Evolutionary conservation across 2,329 filamentous ascomycete genomes (phyloP), one percentile per base, ranked within the genome.

Genomic region (Ophiostoma tasmaniense): DNA sequence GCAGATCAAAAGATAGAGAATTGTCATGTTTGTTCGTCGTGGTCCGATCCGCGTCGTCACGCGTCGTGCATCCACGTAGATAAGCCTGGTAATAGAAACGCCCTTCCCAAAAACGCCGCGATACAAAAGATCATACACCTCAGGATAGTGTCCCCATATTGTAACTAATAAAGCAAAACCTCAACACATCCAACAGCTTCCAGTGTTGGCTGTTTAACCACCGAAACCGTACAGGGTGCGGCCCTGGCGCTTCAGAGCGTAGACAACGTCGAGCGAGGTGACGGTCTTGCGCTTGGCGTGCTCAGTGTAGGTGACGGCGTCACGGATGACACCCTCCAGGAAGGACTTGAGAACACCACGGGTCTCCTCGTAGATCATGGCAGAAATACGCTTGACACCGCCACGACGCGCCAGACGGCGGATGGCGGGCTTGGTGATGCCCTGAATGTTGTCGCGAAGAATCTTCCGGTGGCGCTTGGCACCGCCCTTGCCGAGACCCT

Each of bases 341-440:
- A 90, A 91, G 75, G 88, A 89, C 86, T 91, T 91, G 77, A 91
- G 86, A 73, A 91, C 89, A 84, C 87, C 87, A 74, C 89, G 89
- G 73, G 89, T 91, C 84, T 91, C 89, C 80, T 90, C 89, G 84
- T 91, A 91, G 81, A 91, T 91, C 88, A n/a, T 22, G 80, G 93
- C 93, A 78, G 93, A 97, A 79, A 97, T 97, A 96, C 93, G 93
- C 92, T 97, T 97, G 87, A 97, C 93, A 93, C 93, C 93, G 83
- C 93, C 93, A 95, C 93, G 93, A 84, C 93, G 93, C 74, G 93
- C 93, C 81, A 97, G 93, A 96, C 93, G 93, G 79, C 93, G 90
- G 83, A 97, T 97, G 78, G 93, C 93, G 77, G 93, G 93, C 91
- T 97, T 97, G 79, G 93, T 97, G 80, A 97, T 97, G 84, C 93